These are phyloP conservation scores for Russula foetens DNA, from an alignment of 768 basidiomycete species.

Conservation along the genomic window DNA sequence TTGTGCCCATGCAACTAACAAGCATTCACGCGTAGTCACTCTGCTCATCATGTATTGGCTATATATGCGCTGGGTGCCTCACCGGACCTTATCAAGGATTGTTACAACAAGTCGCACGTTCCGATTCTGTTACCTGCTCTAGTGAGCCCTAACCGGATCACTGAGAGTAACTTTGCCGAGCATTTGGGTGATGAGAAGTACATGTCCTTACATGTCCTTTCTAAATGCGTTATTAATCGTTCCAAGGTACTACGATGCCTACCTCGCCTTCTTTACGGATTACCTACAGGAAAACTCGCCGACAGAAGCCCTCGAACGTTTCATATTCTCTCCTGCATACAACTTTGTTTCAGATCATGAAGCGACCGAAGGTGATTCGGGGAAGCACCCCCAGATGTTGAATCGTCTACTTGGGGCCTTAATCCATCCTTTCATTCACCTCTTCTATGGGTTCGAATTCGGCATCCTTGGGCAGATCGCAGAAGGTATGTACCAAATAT, in stretches of 20 bases:
- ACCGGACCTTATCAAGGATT: slow-evolving; percentile 32
- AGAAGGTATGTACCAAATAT: slow-evolving; percentile 37
- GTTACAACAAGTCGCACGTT: slow-evolving; percentile 34
- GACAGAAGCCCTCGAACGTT: slow-evolving; percentile 43
- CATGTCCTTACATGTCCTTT: slow-evolving; percentile 6
- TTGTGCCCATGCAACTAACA: background rate
- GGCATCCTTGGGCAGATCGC: slow-evolving; percentile 46
- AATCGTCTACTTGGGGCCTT: slow-evolving; percentile 46
- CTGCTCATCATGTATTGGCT: slow-evolving; percentile 48
- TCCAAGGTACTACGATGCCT: slow-evolving; percentile 47
- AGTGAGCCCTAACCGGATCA: slow-evolving; percentile 39
- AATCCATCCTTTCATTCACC: slow-evolving; percentile 57
- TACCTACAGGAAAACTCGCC: slow-evolving; percentile 35
- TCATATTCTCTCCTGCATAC: slow-evolving; percentile 39
- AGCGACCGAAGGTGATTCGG: slow-evolving; percentile 12
- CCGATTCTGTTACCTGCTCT: slow-evolving; percentile 28
- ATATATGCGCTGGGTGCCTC: slow-evolving; percentile 54
- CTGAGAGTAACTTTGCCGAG: slow-evolving; percentile 38
- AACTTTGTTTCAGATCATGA: background rate
- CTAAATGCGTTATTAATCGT: no score
- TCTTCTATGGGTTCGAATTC: slow-evolving; percentile 57
- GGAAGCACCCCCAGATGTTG: slow-evolving; percentile 44
- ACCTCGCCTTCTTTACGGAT: slow-evolving; percentile 48
- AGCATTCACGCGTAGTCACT: slow-evolving; percentile 34
- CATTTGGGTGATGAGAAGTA: slow-evolving; percentile 53